Evolutionary conservation across 768 basidiomycete genomes (phyloP).

Genomic region (Trametes cubensis): DNA sequence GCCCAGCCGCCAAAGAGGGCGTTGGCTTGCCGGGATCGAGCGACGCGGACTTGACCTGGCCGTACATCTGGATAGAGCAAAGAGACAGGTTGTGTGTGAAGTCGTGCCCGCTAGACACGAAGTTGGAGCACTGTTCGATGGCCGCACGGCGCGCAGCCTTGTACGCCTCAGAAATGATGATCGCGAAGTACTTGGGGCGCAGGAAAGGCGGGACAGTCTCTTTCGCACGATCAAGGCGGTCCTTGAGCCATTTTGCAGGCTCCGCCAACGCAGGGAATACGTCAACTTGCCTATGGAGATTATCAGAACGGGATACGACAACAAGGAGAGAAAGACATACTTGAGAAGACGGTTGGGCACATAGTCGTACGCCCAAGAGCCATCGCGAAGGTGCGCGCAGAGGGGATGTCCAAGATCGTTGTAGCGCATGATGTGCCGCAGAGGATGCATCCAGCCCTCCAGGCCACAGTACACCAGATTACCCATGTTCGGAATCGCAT

Average conservation of each 20-base stretch:
- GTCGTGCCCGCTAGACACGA: conserved; percentile 78
- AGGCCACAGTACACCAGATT: conserved; percentile 88
- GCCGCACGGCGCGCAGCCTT: conserved; percentile 84
- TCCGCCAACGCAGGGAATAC: conserved; percentile 67
- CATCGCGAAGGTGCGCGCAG: conserved; percentile 83
- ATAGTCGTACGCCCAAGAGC: conserved; percentile 93
- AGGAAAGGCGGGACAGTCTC: conserved; percentile 78
- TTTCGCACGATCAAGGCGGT: conserved; percentile 85
- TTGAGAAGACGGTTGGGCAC: conserved; percentile 65
- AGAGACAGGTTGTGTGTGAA: conserved; percentile 92
- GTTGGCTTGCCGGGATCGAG: conserved; percentile 70
- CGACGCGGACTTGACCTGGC: conserved; percentile 87
- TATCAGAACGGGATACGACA: conserved; percentile 8
- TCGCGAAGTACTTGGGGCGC: conserved; percentile 94
- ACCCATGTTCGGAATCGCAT: conserved; percentile 76
- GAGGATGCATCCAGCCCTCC: conserved; percentile 95
- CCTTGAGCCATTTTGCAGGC: conserved; percentile 83
- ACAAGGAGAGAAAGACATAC: conserved; percentile 49
- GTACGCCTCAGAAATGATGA: conserved; percentile 89
- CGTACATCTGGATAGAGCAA: conserved; percentile 88
- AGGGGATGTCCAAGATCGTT: conserved; percentile 95
- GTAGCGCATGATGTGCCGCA: conserved; percentile 79
- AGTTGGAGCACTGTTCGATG: conserved; percentile 87
- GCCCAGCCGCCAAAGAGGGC: conserved; percentile 89
- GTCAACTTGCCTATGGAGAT: conserved; percentile 52